These are phyloP conservation scores for Leishmania braziliensis DNA, from an alignment of 208 protist species.

Conservation along the genomic window DNA sequence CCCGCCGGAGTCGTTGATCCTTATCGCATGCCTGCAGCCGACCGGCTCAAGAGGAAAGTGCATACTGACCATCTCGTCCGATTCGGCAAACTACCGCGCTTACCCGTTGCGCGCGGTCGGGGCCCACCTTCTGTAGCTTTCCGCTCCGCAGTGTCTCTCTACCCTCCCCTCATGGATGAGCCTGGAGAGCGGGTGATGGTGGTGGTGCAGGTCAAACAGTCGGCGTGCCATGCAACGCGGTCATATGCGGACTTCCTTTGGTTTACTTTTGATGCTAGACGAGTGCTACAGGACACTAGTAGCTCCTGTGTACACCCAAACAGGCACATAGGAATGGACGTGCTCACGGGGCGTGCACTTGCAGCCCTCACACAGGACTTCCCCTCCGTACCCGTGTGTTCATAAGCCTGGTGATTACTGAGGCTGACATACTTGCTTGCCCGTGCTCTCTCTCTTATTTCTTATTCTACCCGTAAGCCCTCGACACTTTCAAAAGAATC, in stretches of 20 bases:
- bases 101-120: slow-evolving; percentile 3
- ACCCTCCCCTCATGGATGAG: not conserved
- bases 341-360: not conserved
- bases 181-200: not conserved
- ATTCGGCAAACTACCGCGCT: slow-evolving; percentile 11
- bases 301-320: not conserved
- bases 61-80: slow-evolving; percentile 55
- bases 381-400: not conserved
- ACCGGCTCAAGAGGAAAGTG: slow-evolving; percentile 59
- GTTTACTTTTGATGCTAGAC: no score
- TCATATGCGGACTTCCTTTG: no score
- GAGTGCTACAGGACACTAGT: not conserved
- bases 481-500: not conserved
- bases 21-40: slow-evolving; percentile 86
- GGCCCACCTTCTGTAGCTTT: not conserved
- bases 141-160: not conserved
- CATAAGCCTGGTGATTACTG: not conserved
- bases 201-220: no score
- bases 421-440: no score
- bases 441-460: not conserved
- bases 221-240: no score
- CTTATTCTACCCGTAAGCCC: not conserved
- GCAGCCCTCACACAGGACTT: not conserved
- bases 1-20: slow-evolving; percentile 62
- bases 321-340: not conserved